These are phyloP conservation scores for Flaveria sonorensis DNA, from an alignment of 129 eudicot genomes.

Conservation along the genomic window DNA sequence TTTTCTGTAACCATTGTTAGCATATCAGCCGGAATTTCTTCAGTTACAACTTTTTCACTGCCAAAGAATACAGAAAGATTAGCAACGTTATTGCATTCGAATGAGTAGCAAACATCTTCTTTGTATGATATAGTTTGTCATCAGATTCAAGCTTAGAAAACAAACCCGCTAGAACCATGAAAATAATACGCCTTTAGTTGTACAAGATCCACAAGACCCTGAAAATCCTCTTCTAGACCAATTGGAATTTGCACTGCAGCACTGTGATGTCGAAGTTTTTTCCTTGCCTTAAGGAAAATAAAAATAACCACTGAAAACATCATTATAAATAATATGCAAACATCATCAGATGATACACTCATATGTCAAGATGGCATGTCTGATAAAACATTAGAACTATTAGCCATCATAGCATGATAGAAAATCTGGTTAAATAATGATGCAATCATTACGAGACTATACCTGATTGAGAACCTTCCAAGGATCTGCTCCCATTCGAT, in stretches of 20 bases:
- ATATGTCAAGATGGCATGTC: conserved; percentile 6
- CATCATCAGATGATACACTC: conserved; percentile 14
- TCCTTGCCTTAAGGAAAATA: conserved; percentile 55
- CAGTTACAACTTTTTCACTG: conserved; percentile 76
- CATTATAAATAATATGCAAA: background rate
- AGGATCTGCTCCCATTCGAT: conserved; percentile 99
- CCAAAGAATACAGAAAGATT: conserved; percentile 12
- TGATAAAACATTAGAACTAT: background rate
- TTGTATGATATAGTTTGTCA: background rate
- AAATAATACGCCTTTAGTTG: conserved; percentile 78
- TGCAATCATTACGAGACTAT: conserved; percentile 18
- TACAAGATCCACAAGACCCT: conserved; percentile 95
- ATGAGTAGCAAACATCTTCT: background rate
- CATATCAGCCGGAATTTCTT: conserved; percentile 76
- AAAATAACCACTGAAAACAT: background rate
- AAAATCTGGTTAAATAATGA: conserved; percentile 10
- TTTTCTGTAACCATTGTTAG: conserved; percentile 70
- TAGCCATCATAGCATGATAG: conserved; percentile 13
- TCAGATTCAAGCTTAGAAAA: conserved; percentile 25
- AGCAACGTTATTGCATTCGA: conserved; percentile 2
- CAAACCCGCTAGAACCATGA: conserved; percentile 92
- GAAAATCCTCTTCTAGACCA: conserved; percentile 90
- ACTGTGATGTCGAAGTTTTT: conserved; percentile 94
- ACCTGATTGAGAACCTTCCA: conserved; percentile 98
- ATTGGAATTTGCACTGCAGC: conserved; percentile 99